A percentile compares a stretch with the other conserved stretches of the same genome.
Evolutionary conservation across 805 yeast species (phyloP).

Genomic region (Candida pseudofarinosa): DNA sequence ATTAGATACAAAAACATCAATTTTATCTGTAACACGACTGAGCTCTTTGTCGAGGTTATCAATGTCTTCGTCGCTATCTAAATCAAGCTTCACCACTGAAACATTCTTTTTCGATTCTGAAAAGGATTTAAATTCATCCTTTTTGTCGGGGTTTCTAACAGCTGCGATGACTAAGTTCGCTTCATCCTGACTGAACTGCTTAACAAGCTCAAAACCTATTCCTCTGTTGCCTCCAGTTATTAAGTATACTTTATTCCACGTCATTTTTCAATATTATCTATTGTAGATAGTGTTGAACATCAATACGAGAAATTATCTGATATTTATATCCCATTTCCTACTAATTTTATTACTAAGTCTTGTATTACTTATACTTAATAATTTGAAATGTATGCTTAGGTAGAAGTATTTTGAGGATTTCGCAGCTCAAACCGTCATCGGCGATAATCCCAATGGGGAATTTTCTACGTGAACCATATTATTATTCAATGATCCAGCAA

Average conservation of each 20-base stretch:
- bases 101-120: constrained; percentile 11
- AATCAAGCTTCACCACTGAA: constrained; percentile 10
- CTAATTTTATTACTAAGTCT: too few relatives aligned
- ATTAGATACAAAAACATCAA: constrained; percentile 33
- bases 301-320: too few relatives aligned
- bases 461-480: too few relatives aligned
- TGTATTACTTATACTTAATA: too few relatives aligned
- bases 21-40: constrained; percentile 7
- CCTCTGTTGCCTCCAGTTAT: constrained; percentile 42
- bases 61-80: constrained; percentile 27
- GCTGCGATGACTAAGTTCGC: constrained; percentile 36
- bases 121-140: constrained; percentile 13
- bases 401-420: too few relatives aligned
- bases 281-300: too few relatives aligned
- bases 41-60: background rate
- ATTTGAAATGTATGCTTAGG: too few relatives aligned
- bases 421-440: too few relatives aligned
- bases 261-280: too few relatives aligned
- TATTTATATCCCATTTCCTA: too few relatives aligned
- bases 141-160: constrained; percentile 26
- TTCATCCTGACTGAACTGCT: constrained; percentile 19
- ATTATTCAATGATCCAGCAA: too few relatives aligned
- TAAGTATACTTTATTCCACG: constrained; percentile 5
- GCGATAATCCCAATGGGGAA: too few relatives aligned
- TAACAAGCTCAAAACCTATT: constrained; percentile 32